These are phyloP conservation scores for Diutina siamensis DNA, from an alignment of 1,139 yeast genomes.

Conservation along the genomic window DNA sequence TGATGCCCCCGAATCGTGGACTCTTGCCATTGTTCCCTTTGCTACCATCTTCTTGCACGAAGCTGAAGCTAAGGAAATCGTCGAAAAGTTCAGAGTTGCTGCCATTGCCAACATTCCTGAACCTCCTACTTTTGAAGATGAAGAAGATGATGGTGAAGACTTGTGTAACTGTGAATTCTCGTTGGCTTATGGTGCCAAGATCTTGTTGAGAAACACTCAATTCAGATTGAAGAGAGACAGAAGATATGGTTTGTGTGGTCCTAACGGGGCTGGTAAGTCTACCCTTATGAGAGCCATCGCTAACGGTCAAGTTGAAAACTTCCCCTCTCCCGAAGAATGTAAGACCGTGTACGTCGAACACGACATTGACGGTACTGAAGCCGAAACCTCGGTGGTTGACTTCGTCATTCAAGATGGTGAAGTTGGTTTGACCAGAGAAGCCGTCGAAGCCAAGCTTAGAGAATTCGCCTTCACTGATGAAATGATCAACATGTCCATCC, in stretches of 20 bases:
- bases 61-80: constrained; percentile 78
- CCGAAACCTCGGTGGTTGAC: constrained; percentile 86
- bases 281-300: constrained; percentile 99
- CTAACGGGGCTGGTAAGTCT: constrained; percentile 99
- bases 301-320: constrained; percentile 99
- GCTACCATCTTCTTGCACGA: constrained; percentile 94
- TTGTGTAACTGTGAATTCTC: constrained; percentile 99
- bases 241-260: constrained; percentile 99
- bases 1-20: constrained; percentile 89
- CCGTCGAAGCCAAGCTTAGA: constrained; percentile 58
- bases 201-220: constrained; percentile 98
- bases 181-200: constrained; percentile 99
- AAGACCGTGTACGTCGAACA: constrained; percentile 99
- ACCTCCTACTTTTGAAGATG: constrained; percentile 93
- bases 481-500: constrained; percentile 86
- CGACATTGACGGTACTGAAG: constrained; percentile 97
- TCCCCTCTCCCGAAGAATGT: constrained; percentile 98
- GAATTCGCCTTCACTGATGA: constrained; percentile 91
- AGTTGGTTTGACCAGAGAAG: constrained; percentile 62
- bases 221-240: constrained; percentile 98
- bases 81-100: constrained; percentile 91
- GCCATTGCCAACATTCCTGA: constrained; percentile 97
- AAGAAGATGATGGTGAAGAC: constrained; percentile 99
- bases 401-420: constrained; percentile 78
- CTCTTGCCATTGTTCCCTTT: constrained; percentile 79